phyloP scores from a whole-genome alignment of 1,284 basidiomycete species.

The Rhodofomes roseus region DNA sequence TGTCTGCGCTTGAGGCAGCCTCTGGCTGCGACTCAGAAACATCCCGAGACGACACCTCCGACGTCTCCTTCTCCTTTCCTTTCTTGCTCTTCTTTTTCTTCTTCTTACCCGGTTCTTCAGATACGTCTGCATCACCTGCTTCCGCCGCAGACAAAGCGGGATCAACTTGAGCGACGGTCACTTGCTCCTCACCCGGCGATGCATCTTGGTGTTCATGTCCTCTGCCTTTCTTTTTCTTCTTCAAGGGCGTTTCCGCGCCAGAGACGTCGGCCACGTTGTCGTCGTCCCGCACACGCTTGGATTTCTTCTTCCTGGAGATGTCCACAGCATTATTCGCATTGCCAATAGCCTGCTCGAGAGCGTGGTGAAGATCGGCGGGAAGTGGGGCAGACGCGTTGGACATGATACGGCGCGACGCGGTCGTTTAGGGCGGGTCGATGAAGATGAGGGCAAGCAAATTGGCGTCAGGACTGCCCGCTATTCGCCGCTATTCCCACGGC shows the following conservation, averaged over 20 bases:
- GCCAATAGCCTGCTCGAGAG: constrained; percentile 46
- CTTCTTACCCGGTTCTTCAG: constrained; percentile 15
- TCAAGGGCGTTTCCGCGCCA: constrained; percentile 28
- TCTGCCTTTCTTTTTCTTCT: constrained; percentile 28
- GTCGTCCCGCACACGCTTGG: constrained; percentile 36
- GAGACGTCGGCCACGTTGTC: constrained; percentile 13
- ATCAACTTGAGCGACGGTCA: not conserved
- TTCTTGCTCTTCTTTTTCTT: constrained; percentile 38
- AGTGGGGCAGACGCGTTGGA: constrained; percentile 23
- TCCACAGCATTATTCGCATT: constrained; percentile 24
- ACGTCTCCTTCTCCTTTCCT: constrained; percentile 33
- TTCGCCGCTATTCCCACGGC: not conserved
- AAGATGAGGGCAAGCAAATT: constrained; percentile 26
- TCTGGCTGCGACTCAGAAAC: constrained; percentile 12
- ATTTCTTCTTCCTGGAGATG: constrained; percentile 38
- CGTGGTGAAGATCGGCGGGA: constrained; percentile 29
- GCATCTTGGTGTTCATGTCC: constrained; percentile 18
- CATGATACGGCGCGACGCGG: constrained; percentile 13
- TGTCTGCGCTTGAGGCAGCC: constrained; percentile 6
- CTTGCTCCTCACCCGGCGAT: not conserved
- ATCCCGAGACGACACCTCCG: constrained; percentile 23
- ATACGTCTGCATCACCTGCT: constrained; percentile 2
- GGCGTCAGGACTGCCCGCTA: constrained; percentile 13
- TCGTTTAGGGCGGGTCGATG: constrained; percentile 30
- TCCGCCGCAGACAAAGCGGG: constrained; percentile 2